Evolutionary conservation across 75 land plant genomes (phyloP), one percentile per base, ranked within the genome.

Genomic region (Gnetum montanum): DNA sequence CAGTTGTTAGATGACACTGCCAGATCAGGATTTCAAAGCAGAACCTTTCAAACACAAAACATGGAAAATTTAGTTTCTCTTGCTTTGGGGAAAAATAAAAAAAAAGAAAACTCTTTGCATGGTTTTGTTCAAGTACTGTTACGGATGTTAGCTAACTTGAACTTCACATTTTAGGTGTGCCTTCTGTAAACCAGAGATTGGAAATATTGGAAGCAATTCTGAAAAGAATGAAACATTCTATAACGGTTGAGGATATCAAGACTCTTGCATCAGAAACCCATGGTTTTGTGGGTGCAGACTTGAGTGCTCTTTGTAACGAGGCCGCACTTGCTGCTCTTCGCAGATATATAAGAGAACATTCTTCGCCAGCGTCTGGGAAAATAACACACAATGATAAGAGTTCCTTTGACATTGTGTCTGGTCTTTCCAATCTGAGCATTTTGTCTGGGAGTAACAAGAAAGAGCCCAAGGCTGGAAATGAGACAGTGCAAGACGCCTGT

Each of bases 231-330:
- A 70, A 67, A 23, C 92, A 90, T 67, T 72, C 74, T 11, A 71
- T 95, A 41, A 58, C 31, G 29, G 63, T 58, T 8, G 24, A 13
- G 7, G 81, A 95, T 46, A 48, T 90, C 36, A 62, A 66, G 43
- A 60, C 71, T 2, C 71, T 95, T 62, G 88, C 97, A 30, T 59
- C 60, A 23, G 60, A 46, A 13, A 83, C 89, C 28, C 99, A 95
- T 81, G 99, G 99, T 37, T 90, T 79, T 77, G 99, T 95, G 4
- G 99, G 99, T 50, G 97, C 99, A 59, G 99, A 95, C 62, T 59
- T 95, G 25, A 71, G 75, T 68, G 65, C 84, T 7, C 86, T 95
- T 41, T 95, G 99, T 70, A 81, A 81, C 59, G 93, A 90, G 63
- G 99, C 99, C 47, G 97, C 97, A 49, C 41, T 86, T 34, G 59